Evolutionary conservation across 23 red algal genomes (phyloP).

Genomic region (Agarophyton chilense): DNA sequence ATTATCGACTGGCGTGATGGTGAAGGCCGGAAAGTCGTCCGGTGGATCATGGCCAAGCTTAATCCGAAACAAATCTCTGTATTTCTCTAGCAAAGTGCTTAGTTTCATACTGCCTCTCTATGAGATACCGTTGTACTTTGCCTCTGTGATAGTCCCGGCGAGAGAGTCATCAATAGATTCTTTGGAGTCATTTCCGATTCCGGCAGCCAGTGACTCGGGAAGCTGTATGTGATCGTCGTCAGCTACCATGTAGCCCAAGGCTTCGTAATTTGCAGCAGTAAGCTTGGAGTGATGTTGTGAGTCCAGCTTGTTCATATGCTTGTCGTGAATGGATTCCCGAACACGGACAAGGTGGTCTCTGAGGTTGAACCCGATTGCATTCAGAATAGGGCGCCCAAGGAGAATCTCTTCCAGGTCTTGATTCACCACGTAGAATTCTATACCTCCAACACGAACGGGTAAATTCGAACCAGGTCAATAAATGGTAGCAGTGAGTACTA

Average conservation of each 20-base stretch:
- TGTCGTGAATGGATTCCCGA: background rate
- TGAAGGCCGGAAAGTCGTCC: background rate
- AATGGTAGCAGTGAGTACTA: background rate
- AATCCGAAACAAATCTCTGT: constrained; percentile 21
- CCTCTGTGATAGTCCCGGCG: background rate
- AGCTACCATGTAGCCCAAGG: background rate
- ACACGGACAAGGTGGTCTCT: constrained; percentile 1
- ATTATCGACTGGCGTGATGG: background rate
- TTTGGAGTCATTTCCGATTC: background rate
- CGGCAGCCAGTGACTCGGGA: background rate
- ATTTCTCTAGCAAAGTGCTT: background rate
- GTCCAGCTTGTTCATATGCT: background rate
- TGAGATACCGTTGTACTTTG: background rate
- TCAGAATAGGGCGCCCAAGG: background rate
- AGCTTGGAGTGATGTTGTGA: background rate
- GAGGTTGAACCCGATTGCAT: constrained; percentile 8
- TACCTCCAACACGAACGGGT: constrained; percentile 3
- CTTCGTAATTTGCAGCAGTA: background rate
- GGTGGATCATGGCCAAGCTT: constrained; percentile 18
- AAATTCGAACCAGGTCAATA: background rate
- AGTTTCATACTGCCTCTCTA: background rate
- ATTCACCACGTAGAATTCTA: constrained; percentile 36
- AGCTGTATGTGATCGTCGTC: constrained; percentile 24
- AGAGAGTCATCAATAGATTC: background rate
- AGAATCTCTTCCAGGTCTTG: background rate